Evolutionary conservation across 1,284 basidiomycete species (phyloP).

Genomic region (Uromyces viciae-fabae): DNA sequence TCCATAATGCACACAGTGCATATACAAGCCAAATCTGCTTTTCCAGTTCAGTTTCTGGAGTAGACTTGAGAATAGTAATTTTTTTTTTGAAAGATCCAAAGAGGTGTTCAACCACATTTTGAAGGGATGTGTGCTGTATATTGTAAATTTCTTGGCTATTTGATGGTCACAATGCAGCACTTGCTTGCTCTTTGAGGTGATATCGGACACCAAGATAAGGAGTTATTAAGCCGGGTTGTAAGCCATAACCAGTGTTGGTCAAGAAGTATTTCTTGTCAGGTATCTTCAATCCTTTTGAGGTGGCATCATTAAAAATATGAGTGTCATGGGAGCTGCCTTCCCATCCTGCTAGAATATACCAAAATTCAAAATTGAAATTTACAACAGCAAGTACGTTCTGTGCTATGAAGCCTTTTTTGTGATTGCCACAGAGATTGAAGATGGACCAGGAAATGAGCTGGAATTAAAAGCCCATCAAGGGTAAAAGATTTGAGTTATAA

Average conservation of each 20-base stretch:
- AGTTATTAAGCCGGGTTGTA: constrained; percentile 44
- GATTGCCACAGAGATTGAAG: no score
- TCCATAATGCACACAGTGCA: background rate
- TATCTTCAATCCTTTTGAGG: background rate
- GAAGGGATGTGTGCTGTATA: background rate
- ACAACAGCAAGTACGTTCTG: no score
- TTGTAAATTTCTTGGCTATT: constrained; percentile 4
- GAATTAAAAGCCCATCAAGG: background rate
- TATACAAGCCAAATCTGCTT: background rate
- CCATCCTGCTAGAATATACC: no score
- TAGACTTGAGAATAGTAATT: background rate
- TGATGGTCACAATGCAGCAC: background rate
- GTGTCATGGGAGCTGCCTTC: background rate
- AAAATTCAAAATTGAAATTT: background rate
- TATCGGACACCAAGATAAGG: constrained; percentile 55
- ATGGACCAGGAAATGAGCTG: no score
- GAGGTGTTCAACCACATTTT: background rate
- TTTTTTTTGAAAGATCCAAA: background rate
- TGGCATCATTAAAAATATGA: background rate
- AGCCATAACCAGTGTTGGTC: background rate
- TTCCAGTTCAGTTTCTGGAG: background rate
- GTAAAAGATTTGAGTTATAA: no score
- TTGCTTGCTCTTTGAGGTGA: constrained; percentile 56
- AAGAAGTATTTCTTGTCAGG: background rate
- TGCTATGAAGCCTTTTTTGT: no score